Conservation (phyloP, 768 basidiomycete species). For the Arthromyces matolae region DNA sequence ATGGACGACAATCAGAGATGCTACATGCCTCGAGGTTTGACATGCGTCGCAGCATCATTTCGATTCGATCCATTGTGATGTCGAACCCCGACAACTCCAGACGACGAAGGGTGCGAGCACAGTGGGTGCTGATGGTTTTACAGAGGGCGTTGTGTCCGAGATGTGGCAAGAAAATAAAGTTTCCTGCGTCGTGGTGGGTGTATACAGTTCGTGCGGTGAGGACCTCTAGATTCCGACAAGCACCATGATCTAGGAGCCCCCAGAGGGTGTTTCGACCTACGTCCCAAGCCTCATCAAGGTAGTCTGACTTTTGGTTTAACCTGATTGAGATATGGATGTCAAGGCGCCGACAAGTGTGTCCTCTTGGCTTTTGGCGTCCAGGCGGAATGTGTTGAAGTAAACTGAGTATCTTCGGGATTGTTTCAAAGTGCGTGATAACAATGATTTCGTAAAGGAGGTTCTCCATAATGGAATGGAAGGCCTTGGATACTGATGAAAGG, state of each 20-base stretch:
- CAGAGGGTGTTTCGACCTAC: background rate
- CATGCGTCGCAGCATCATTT: slow-evolving; percentile 1
- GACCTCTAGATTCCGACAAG: background rate
- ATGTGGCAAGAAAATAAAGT: background rate
- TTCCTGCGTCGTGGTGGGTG: background rate
- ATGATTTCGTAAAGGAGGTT: background rate
- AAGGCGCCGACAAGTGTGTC: background rate
- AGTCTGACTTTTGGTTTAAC: background rate
- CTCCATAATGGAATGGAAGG: background rate
- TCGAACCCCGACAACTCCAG: background rate
- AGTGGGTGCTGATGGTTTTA: background rate
- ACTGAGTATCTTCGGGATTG: background rate
- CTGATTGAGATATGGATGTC: background rate
- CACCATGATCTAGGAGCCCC: background rate
- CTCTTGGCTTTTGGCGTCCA: background rate
- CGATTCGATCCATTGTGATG: background rate
- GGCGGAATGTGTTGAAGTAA: background rate
- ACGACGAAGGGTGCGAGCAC: background rate
- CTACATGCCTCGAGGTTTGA: background rate
- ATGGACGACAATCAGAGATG: background rate
- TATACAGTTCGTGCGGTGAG: background rate
- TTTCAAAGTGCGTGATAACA: background rate
- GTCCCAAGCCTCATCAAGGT: background rate
- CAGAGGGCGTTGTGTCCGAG: background rate
- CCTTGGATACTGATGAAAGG: too few relatives aligned